Conservation (phyloP, 441 rosid genomes). For the Arabidopsis lyrata region DNA sequence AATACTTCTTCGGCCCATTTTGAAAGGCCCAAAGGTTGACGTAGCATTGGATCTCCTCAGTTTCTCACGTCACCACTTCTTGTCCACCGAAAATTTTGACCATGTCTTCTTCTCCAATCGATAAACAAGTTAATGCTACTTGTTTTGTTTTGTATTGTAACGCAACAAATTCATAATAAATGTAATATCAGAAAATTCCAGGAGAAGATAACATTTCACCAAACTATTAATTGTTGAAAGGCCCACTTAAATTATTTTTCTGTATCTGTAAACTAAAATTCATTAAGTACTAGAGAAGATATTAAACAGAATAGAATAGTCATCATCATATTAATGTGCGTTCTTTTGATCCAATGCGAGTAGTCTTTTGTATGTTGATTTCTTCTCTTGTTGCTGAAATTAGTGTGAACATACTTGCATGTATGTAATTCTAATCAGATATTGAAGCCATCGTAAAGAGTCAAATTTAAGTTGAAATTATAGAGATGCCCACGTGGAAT, state of each 20-base stretch:
- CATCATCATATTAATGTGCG: slow-evolving; percentile 1
- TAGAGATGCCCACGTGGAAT: not conserved
- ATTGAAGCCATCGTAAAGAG: not conserved
- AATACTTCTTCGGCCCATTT: not conserved
- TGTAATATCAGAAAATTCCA: slow-evolving; percentile 1
- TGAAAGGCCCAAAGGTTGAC: not conserved
- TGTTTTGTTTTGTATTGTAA: not conserved
- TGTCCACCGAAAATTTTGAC: not conserved
- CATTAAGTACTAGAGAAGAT: not conserved
- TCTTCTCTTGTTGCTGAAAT: not conserved
- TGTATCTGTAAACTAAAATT: not conserved
- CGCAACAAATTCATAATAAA: slow-evolving; percentile 32
- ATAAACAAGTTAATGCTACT: not conserved
- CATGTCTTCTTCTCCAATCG: not conserved
- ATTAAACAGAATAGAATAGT: not conserved
- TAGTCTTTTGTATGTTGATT: not conserved
- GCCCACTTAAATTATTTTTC: not conserved
- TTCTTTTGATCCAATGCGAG: not conserved
- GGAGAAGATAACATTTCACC: slow-evolving; percentile 5
- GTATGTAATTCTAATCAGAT: too few species aligned
- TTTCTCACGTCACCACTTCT: slow-evolving; percentile 17
- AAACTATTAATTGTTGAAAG: slow-evolving; percentile 2
- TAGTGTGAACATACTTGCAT: not conserved
- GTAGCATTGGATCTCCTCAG: not conserved
- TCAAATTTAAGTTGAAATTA: not conserved